A percentile compares a stretch with the other conserved stretches of the same genome.
phyloP scores from a whole-genome alignment of 345 rosid species.

The Corymbia maculata region DNA sequence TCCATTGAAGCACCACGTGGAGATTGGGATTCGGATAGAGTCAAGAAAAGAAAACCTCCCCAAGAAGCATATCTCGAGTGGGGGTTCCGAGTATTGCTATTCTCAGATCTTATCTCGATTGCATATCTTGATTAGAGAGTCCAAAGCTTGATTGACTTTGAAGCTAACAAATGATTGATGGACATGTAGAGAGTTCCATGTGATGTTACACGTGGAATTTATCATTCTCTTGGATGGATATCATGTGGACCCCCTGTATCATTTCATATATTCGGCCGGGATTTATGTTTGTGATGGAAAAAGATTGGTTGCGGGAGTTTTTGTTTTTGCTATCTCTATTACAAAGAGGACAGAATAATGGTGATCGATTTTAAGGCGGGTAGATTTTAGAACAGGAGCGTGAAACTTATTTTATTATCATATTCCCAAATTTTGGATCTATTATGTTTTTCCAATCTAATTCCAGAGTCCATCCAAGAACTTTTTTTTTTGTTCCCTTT shows the following conservation, averaged over 20 bases:
- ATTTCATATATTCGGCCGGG: accelerated
- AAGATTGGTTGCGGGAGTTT: not conserved
- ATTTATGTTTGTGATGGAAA: not conserved
- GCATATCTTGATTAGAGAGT: not conserved
- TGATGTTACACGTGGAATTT: not conserved
- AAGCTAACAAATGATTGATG: not conserved
- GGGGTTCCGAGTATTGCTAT: not conserved
- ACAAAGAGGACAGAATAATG: not conserved
- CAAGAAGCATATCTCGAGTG: not conserved
- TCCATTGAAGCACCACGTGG: not conserved
- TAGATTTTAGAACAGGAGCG: too few relatives aligned
- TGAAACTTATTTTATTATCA: too few relatives aligned
- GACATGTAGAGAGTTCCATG: too few relatives aligned
- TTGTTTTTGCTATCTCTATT: not conserved
- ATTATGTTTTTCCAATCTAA: too few relatives aligned
- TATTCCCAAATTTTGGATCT: too few relatives aligned
- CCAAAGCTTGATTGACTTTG: not conserved
- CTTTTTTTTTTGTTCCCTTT: too few relatives aligned
- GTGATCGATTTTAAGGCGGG: too few relatives aligned
- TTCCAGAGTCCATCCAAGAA: too few relatives aligned
- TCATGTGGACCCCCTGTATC: not conserved
- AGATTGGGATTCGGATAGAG: not conserved
- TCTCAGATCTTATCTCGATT: not conserved
- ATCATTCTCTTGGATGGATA: not conserved
- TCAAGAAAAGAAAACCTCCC: not conserved